Evolutionary conservation across 2,329 filamentous ascomycete genomes (phyloP).

Genomic region (Sporothrix curviconia): DNA sequence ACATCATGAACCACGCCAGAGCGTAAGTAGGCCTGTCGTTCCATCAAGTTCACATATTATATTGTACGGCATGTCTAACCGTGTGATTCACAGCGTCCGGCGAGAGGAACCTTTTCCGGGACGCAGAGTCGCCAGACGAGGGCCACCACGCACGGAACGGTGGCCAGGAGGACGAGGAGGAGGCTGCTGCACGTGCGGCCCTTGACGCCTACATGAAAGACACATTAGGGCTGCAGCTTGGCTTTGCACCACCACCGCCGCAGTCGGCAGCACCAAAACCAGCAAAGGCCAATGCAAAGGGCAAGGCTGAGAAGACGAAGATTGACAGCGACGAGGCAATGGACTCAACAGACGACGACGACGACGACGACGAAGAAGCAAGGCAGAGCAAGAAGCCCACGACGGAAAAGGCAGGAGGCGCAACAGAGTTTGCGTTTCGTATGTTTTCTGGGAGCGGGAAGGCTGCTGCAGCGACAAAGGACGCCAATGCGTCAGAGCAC

Average conservation of each 20-base stretch:
- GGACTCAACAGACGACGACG: neutral
- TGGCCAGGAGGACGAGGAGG: neutral
- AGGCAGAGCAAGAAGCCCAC: neutral
- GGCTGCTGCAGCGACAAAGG: neutral
- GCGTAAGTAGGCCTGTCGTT: slow-evolving; percentile 1
- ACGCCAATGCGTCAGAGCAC: neutral
- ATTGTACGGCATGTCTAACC: neutral
- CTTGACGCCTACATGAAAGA: slow-evolving; percentile 17
- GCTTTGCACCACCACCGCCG: neutral
- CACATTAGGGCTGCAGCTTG: slow-evolving; percentile 5
- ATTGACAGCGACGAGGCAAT: neutral
- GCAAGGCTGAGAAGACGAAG: neutral
- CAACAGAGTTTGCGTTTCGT: slow-evolving; percentile 17
- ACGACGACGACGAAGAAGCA: neutral
- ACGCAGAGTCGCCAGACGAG: slow-evolving; percentile 7
- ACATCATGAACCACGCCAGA: slow-evolving; percentile 6
- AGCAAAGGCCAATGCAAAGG: neutral
- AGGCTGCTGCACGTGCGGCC: slow-evolving; percentile 11
- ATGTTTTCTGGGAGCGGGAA: slow-evolving; percentile 16
- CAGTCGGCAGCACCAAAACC: neutral
- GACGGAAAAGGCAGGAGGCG: neutral
- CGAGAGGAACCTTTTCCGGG: slow-evolving; percentile 17
- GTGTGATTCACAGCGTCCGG: slow-evolving; percentile 9
- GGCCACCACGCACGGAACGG: neutral
- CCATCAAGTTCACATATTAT: neutral